Percentiles rank a stretch among this genome's conserved stretches.
phyloP scores from a whole-genome alignment of 1,284 basidiomycete species.

The Takashimella koratensis region DNA sequence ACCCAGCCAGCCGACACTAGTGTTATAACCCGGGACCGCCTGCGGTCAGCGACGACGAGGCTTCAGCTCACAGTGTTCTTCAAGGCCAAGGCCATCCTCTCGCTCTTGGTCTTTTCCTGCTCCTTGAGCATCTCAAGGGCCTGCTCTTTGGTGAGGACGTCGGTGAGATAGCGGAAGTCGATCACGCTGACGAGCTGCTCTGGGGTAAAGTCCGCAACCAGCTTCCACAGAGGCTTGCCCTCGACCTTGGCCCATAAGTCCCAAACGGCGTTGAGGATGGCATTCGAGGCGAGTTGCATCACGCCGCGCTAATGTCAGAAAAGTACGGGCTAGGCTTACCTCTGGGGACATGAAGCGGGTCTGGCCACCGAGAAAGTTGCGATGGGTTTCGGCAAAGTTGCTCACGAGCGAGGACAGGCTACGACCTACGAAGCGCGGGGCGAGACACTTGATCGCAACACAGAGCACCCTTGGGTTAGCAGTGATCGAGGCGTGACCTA shows the following conservation, averaged over 20 bases:
- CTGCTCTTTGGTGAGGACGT: conserved; percentile 83
- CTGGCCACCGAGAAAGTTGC: conserved; percentile 23
- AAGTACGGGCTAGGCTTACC: conserved; percentile 79
- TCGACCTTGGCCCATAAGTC: conserved; percentile 52
- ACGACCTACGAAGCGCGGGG: conserved; percentile 23
- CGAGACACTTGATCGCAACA: conserved; percentile 20
- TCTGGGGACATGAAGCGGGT: conserved; percentile 44
- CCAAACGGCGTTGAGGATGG: conserved; percentile 52
- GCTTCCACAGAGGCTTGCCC: conserved; percentile 54
- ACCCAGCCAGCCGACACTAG: conserved; percentile 87
- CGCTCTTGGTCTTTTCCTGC: conserved; percentile 67
- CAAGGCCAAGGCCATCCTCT: conserved; percentile 65
- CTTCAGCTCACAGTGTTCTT: conserved; percentile 10
- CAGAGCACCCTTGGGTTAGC: conserved; percentile 39
- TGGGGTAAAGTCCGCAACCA: conserved; percentile 53
- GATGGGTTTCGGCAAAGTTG: conserved; percentile 22
- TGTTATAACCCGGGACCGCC: conserved; percentile 54
- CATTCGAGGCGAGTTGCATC: conserved; percentile 53
- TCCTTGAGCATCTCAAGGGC: conserved; percentile 73
- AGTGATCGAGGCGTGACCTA: conserved; percentile 46
- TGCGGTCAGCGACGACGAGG: neutral
- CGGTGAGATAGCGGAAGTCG: conserved; percentile 84
- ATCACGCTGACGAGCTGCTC: conserved; percentile 79
- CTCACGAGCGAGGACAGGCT: conserved; percentile 16
- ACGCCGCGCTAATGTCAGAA: conserved; percentile 52